Conservation (phyloP, 495 filamentous ascomycete species). For the Aspergillus steynii region DNA sequence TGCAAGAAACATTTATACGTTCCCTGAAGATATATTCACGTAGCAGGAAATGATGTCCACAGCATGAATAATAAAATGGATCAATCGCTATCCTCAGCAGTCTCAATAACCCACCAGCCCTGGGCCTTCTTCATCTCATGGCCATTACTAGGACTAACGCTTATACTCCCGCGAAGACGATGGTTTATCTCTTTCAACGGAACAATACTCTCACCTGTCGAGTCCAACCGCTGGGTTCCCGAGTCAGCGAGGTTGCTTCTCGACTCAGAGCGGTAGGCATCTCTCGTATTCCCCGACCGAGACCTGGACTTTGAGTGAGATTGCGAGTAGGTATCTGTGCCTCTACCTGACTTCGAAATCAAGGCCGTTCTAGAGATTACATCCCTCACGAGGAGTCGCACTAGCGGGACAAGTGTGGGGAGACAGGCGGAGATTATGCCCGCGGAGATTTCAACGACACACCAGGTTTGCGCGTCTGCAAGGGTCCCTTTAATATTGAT, state of each 20-base stretch:
- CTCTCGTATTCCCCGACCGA: too few relatives aligned
- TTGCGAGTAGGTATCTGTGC: too few relatives aligned
- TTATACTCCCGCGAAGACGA: background rate
- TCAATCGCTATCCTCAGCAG: background rate
- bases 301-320: too few relatives aligned
- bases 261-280: background rate
- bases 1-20: too few relatives aligned
- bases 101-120: background rate
- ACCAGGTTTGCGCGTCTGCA: constrained; percentile 23
- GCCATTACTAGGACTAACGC: background rate
- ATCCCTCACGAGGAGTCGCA: background rate
- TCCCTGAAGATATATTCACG: too few relatives aligned
- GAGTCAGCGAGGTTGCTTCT: background rate
- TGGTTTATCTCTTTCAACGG: background rate
- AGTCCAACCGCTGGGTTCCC: background rate
- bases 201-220: background rate
- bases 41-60: too few relatives aligned
- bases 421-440: constrained; percentile 27
- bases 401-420: constrained; percentile 19
- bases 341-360: background rate
- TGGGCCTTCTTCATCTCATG: background rate
- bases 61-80: too few relatives aligned
- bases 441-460: constrained; percentile 22
- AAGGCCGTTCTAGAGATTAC: background rate
- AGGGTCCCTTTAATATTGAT: constrained; percentile 14